These are phyloP conservation scores for Phanerochaete carnosa DNA, from an alignment of 768 basidiomycete genomes.

Conservation along the genomic window DNA sequence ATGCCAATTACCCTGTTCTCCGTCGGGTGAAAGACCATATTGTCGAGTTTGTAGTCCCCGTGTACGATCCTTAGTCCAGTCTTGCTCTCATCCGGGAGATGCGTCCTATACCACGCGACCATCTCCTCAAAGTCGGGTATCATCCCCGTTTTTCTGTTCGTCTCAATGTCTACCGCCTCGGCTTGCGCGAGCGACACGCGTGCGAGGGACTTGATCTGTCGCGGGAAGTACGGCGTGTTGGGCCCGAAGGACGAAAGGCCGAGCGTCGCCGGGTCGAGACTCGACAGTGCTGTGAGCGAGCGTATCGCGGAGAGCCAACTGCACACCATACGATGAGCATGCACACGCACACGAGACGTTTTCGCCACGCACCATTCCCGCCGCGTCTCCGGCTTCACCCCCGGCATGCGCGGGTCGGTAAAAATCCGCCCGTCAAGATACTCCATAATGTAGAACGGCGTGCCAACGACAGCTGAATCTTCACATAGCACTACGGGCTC, in stretches of 20 bases:
- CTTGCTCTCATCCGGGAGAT: slow-evolving; percentile 75
- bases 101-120: slow-evolving; percentile 68
- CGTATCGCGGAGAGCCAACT: slow-evolving; percentile 80
- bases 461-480: slow-evolving; percentile 74
- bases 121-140: slow-evolving; percentile 77
- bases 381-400: slow-evolving; percentile 57
- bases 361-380: slow-evolving; percentile 65
- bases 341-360: not conserved
- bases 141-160: slow-evolving; percentile 52
- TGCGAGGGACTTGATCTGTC: slow-evolving; percentile 88
- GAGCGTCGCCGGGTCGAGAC: slow-evolving; percentile 58
- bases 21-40: slow-evolving; percentile 89
- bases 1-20: slow-evolving; percentile 93
- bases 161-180: slow-evolving; percentile 61
- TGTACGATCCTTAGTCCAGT: slow-evolving; percentile 86
- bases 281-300: slow-evolving; percentile 65
- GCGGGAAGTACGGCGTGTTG: slow-evolving; percentile 80
- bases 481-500: slow-evolving; percentile 81
- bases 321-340: not conserved
- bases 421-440: slow-evolving; percentile 94
- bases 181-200: slow-evolving; percentile 82
- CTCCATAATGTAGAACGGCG: slow-evolving; percentile 96
- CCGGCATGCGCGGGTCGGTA: slow-evolving; percentile 76
- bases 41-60: slow-evolving; percentile 98
- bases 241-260: slow-evolving; percentile 75